Evolutionary conservation across 352 stramenopile species (phyloP).

Genomic region (Saprolegnia diclina): DNA sequence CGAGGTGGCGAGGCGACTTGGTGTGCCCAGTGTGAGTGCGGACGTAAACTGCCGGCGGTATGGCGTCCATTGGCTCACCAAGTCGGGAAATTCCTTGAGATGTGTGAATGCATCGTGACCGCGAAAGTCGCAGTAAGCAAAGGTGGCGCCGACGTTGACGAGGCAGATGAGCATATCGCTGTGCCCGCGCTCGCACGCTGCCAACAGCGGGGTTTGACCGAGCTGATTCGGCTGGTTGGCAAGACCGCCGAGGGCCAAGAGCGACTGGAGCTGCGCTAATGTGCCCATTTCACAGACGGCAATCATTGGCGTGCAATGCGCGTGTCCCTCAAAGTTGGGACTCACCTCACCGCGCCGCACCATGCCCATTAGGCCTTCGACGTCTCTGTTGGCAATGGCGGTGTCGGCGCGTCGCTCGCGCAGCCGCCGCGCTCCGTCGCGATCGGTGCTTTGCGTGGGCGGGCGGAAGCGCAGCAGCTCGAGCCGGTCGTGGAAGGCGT

Average conservation of each 20-base stretch:
- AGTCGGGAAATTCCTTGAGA: conserved; percentile 17
- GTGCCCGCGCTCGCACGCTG: conserved; percentile 1
- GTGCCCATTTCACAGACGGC: neutral
- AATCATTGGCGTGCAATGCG: conserved; percentile 8
- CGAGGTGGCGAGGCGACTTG: neutral
- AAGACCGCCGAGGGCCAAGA: conserved; percentile 17
- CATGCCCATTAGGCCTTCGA: neutral
- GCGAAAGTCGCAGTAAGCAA: neutral
- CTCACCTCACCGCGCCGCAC: conserved; percentile 17
- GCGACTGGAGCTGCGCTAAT: neutral
- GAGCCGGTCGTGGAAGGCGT: conserved; percentile 15
- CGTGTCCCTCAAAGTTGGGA: conserved; percentile 15
- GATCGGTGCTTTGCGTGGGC: neutral
- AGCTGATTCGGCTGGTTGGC: neutral
- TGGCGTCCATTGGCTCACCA: conserved; percentile 8
- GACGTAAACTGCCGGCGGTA: neutral
- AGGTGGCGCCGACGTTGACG: conserved; percentile 15
- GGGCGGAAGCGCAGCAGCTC: conserved; percentile 7
- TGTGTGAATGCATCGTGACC: neutral
- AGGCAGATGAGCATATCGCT: conserved; percentile 17
- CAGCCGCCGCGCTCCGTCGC: neutral
- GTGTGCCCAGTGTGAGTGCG: neutral
- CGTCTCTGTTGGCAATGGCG: neutral
- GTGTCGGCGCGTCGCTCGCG: neutral
- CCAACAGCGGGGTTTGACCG: neutral